Evolutionary conservation across 805 yeast species (phyloP), one percentile per base, ranked within the genome.

Genomic region (Millerozyma miso): DNA sequence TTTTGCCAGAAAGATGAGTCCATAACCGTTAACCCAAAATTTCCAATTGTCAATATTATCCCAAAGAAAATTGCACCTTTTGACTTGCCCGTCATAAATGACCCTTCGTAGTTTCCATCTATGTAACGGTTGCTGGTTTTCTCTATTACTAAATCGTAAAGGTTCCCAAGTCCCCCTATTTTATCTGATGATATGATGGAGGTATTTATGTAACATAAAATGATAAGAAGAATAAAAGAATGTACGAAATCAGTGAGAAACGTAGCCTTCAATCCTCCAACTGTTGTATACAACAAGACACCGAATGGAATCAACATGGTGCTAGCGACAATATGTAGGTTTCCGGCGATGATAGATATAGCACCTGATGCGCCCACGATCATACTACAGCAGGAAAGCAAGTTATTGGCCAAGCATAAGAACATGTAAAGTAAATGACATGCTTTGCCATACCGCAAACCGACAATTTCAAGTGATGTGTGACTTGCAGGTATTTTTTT

Each of bases 261-360:
- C 2, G 81, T 76, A 5, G 79, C 73, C 44, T 70, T 73, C 31
- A 76, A 56, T 7, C 80, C 81, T 37, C 80, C 80, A 31, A 71
- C 61, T 6, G 70, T 61, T 0, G 80, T 76, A 51, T 76, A 76
- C 20, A 72, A 54, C 44, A 70, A 56, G 15, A 76, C 80, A 2
- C 65, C 65, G 52, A 59, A 59, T 31, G 60, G 63, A 41, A 59
- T 57, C 31, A 58, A 49, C 62, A 58, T 50, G 7, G 60, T 53
- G 33, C 56, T 53, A 6, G 62, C 63, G 26, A 53, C 63, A 31
- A 55, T 55, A 36, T 59, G 54, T 26, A 58, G 45, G 38, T 59
- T 55, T 10, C 62, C 63, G 15, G 61, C 60, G 40, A 59, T 56
- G 14, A 58, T 51, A 4, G 59, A 51, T 29, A 59, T 55, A 4